Evolutionary conservation across 306 rosid species (phyloP).

Genomic region (Pyrus betulifolia): DNA sequence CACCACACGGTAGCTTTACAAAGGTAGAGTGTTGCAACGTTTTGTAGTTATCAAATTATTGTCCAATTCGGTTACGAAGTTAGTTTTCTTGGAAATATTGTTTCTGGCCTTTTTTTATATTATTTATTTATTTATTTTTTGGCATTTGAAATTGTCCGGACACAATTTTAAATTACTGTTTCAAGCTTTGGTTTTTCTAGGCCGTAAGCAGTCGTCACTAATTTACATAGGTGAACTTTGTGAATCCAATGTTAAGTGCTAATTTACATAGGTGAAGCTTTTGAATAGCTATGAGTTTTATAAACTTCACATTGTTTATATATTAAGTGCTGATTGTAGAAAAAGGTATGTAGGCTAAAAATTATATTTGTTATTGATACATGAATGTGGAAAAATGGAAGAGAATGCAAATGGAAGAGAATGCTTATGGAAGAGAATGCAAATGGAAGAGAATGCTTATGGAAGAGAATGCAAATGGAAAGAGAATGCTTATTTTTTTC

Average conservation of each 20-base stretch:
- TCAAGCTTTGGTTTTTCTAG: neutral
- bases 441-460: too few species aligned
- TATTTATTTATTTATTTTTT: neutral
- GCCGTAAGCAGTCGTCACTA: neutral
- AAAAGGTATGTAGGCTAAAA: too few species aligned
- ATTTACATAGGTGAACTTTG: neutral
- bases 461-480: too few species aligned
- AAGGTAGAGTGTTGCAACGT: conserved; percentile 26
- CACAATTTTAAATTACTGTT: neutral
- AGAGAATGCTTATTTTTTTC: too few species aligned
- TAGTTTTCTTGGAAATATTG: neutral
- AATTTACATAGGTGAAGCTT: neutral
- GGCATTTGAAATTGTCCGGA: neutral
- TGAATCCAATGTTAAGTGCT: neutral
- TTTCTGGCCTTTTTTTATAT: neutral
- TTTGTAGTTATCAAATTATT: neutral
- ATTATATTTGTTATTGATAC: too few species aligned
- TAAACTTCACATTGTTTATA: neutral
- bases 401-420: too few species aligned
- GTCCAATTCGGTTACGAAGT: neutral
- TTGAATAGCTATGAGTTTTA: neutral
- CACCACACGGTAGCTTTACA: conserved; percentile 47
- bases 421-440: too few species aligned
- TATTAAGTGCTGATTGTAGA: neutral
- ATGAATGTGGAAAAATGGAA: too few species aligned